Percentiles rank a stretch among this genome's conserved stretches.
These are phyloP conservation scores for Leptographium lundbergii DNA, from an alignment of 2,329 filamentous ascomycete genomes.

Conservation along the genomic window DNA sequence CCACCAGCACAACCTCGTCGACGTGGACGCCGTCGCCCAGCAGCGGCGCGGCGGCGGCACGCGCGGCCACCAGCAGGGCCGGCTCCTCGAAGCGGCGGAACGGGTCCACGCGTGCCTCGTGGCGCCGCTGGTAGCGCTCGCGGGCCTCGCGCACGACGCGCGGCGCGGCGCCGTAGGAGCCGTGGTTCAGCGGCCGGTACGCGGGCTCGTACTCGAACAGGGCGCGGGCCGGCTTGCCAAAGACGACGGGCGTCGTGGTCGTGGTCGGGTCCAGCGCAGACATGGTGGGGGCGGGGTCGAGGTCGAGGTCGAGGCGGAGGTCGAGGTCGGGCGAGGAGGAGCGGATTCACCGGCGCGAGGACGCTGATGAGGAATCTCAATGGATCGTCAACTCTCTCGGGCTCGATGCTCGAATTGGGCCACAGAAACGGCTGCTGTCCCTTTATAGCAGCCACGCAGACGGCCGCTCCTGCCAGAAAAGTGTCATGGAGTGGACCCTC, in stretches of 20 bases:
- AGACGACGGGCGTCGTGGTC: neutral
- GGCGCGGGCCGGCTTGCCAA: conserved; percentile 17
- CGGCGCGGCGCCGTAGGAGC: conserved; percentile 59
- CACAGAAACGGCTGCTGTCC: no score
- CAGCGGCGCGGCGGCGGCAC: conserved; percentile 44
- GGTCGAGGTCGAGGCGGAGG: no score
- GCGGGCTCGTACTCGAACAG: conserved; percentile 18
- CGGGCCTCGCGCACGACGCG: conserved; percentile 37
- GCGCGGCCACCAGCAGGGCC: conserved; percentile 39
- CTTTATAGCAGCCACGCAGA: no score
- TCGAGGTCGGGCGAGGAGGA: no score
- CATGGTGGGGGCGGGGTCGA: neutral
- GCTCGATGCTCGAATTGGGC: no score
- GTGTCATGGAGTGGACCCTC: no score
- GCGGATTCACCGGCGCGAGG: no score
- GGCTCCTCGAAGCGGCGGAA: conserved; percentile 53
- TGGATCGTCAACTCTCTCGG: no score
- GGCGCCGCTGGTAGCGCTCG: conserved; percentile 37
- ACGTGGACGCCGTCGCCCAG: conserved; percentile 32
- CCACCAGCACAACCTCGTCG: conserved; percentile 52
- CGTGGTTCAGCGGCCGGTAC: conserved; percentile 25
- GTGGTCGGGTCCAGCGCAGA: no score
- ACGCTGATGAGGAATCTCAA: no score
- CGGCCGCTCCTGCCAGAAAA: no score
- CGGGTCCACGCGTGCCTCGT: conserved; percentile 49